Percentiles rank a stretch among this genome's conserved stretches.
phyloP scores from a whole-genome alignment of 345 rosid genomes.

The Salix arbutifolia region DNA sequence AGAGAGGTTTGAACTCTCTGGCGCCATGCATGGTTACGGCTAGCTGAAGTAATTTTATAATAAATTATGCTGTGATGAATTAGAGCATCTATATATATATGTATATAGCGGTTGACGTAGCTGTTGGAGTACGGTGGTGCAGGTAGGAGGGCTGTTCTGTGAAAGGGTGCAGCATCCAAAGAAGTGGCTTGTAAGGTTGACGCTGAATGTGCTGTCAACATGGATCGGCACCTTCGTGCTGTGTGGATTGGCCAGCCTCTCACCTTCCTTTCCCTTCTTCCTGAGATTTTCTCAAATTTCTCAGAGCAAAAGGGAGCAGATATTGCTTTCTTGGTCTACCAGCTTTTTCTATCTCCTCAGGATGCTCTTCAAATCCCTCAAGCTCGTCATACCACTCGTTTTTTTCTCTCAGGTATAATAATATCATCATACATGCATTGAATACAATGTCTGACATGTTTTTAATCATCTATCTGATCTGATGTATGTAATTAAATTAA shows the following conservation, averaged over 20 bases:
- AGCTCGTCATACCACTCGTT: conserved; percentile 50
- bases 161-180: conserved; percentile 68
- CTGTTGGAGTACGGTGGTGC: neutral
- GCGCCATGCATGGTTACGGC: no score
- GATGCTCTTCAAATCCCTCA: conserved; percentile 53
- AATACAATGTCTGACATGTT: no score
- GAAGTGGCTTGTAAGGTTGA: conserved; percentile 50
- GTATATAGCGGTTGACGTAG: no score
- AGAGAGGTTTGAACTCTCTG: no score
- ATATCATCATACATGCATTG: no score
- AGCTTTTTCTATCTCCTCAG: conserved; percentile 44
- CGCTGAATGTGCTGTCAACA: conserved; percentile 62
- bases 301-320: conserved; percentile 38
- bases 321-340: conserved; percentile 51
- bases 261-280: conserved; percentile 48
- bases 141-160: conserved; percentile 57
- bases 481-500: no score
- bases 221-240: conserved; percentile 60
- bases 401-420: conserved; percentile 62
- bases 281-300: conserved; percentile 45
- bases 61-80: no score
- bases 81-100: no score
- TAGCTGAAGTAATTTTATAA: no score
- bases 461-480: no score
- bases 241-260: conserved; percentile 56